Evolutionary conservation across 2,329 filamentous ascomycete species (phyloP).

Genomic region (Penicillium sp.): DNA sequence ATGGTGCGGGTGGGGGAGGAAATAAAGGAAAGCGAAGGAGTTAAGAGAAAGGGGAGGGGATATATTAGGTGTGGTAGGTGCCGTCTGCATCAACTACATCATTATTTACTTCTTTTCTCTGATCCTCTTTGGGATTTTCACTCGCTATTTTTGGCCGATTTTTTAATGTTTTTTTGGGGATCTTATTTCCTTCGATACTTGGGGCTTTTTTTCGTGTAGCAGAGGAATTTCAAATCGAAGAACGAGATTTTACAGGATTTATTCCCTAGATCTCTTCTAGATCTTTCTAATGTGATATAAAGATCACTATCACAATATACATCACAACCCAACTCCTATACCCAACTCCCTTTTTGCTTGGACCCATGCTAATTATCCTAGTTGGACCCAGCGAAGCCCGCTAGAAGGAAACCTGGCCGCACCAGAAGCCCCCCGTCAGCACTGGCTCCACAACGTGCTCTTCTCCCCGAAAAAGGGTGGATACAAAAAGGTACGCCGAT

Average conservation of each 20-base stretch:
- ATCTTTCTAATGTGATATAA: neutral
- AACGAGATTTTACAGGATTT: neutral
- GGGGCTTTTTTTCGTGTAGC: conserved; percentile 1
- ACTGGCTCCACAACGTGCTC: conserved; percentile 36
- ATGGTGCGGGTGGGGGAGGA: neutral
- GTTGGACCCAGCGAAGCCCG: conserved; percentile 29
- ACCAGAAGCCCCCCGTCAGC: conserved; percentile 37
- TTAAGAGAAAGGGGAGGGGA: conserved; percentile 9
- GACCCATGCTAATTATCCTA: conserved; percentile 17
- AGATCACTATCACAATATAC: neutral
- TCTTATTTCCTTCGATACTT: neutral
- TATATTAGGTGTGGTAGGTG: conserved; percentile 32
- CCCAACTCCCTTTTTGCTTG: conserved; percentile 3
- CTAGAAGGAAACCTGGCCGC: conserved; percentile 35
- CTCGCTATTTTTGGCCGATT: neutral
- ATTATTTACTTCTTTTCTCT: conserved; percentile 17
- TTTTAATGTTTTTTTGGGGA: neutral
- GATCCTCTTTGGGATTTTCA: neutral
- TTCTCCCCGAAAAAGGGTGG: conserved; percentile 34
- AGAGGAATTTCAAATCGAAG: neutral
- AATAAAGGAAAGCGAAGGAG: conserved; percentile 3
- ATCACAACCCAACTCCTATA: conserved; percentile 1
- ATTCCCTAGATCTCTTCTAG: neutral
- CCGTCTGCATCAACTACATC: conserved; percentile 18
- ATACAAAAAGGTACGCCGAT: conserved; percentile 35